Base-by-base conservation (phyloP, 2,329 filamentous ascomycete genomes). In the Nemania sp. region DNA sequence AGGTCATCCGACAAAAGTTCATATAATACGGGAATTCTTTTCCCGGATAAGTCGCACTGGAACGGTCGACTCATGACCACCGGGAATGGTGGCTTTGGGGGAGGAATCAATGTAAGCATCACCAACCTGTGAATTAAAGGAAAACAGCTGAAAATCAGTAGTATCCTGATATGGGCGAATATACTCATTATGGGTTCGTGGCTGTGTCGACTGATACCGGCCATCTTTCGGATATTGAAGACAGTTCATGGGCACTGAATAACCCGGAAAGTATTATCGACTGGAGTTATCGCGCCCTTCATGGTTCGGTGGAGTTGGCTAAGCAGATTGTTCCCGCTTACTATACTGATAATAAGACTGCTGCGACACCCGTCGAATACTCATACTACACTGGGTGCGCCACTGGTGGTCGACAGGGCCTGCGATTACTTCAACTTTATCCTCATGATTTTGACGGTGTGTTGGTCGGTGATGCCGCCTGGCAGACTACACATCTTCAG, bases 331-430 rank as follows among this genome's bases (percentile, higher is more conserved):
- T 80, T 1, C 71, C 81, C 22, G 72, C 75, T 5, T 86, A 83
- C 73, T 87, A 87, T 67, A 72, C 76, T 13, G 54, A 63, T 5
- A 20, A 63, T 2, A 76, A 55, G 20, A 35, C 38, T 1, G 26
- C 20, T 32, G 0, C 15, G 24, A 13, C 43, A 20, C n/a, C 52
- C 7, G 20, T 79, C 11, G 76, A 77, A 3, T 83, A 83, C 72
- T 83, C 80, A 8, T 87, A 86, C 73, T 87, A 84, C 70, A 74
- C 81, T 10, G 86, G 86, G 18, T 88, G 86, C 73, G 86, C 84
- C 0, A 86, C 84, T 15, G 2, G 86, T 26, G 86, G 86, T 1
- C 79, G 85, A 2, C 85, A 88, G 75, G 86, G 86, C 18, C 75
- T 87, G 18, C 84, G 84, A 57, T 76, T 82, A 15, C 81, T 82